These are phyloP conservation scores for Naganishia vaughanmartiniae DNA, from an alignment of 768 basidiomycete genomes.

Conservation along the genomic window DNA sequence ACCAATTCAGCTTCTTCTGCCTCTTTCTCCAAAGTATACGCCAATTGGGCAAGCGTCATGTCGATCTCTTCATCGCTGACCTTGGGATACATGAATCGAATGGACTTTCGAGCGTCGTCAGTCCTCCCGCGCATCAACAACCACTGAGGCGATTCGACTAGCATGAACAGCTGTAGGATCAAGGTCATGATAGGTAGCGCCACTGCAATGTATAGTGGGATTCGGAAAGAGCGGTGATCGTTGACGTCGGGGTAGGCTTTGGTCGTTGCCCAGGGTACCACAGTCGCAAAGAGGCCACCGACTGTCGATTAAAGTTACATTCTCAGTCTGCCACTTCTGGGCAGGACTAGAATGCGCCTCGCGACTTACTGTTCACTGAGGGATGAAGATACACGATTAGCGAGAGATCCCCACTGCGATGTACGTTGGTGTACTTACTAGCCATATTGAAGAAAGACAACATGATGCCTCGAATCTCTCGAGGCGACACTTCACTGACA, in stretches of 20 bases:
- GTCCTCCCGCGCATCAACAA: constrained; percentile 29
- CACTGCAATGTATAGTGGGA: constrained; percentile 35
- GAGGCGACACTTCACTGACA: constrained; percentile 36
- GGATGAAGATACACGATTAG: background rate
- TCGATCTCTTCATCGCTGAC: constrained; percentile 21
- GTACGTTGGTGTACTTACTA: background rate
- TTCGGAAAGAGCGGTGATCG: constrained; percentile 26
- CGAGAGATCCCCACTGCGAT: background rate
- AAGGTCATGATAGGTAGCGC: constrained; percentile 32
- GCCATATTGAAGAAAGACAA: constrained; percentile 31
- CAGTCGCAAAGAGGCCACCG: constrained; percentile 30
- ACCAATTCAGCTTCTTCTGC: constrained; percentile 12
- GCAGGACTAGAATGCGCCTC: no score
- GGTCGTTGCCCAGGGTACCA: constrained; percentile 33
- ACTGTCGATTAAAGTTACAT: background rate
- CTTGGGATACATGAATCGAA: constrained; percentile 16
- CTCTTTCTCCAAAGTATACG: constrained; percentile 34
- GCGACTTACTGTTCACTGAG: constrained; percentile 1
- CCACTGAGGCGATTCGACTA: constrained; percentile 39
- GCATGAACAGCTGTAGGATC: constrained; percentile 30
- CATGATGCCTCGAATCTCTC: constrained; percentile 32
- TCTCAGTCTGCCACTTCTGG: background rate
- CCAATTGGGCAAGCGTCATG: constrained; percentile 6
- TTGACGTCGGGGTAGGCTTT: constrained; percentile 14
- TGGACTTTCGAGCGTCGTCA: constrained; percentile 21